phyloP scores from a whole-genome alignment of 2,329 filamentous ascomycete species.

The Didymella sp. region DNA sequence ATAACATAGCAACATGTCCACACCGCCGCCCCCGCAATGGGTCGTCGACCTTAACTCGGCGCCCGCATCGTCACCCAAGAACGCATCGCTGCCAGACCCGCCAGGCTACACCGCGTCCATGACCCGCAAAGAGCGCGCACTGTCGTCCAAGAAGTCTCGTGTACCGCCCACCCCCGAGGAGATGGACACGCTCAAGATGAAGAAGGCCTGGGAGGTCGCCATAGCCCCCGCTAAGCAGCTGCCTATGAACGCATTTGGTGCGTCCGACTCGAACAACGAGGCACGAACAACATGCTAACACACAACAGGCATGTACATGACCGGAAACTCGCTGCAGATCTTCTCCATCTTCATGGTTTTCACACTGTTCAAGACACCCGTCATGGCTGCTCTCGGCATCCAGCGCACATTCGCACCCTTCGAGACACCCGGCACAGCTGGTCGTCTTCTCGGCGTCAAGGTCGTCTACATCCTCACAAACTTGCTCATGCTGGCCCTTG shows the following conservation, averaged over 20 bases:
- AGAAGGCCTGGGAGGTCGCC: conserved; percentile 98
- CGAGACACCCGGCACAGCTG: conserved; percentile 79
- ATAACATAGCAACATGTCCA: background rate
- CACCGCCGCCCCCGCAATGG: conserved; percentile 73
- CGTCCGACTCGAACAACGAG: conserved; percentile 2
- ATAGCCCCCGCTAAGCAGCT: conserved; percentile 91
- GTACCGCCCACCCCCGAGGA: conserved; percentile 78
- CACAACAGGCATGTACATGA: conserved; percentile 88
- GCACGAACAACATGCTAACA: conserved; percentile 7
- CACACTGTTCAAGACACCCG: conserved; percentile 97
- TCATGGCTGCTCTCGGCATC: conserved; percentile 81
- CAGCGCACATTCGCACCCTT: conserved; percentile 91
- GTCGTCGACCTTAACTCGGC: conserved; percentile 78
- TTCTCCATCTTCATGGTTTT: conserved; percentile 99
- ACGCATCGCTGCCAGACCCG: conserved; percentile 77
- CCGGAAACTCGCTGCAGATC: conserved; percentile 95
- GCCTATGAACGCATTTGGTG: conserved; percentile 96
- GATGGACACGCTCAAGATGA: conserved; percentile 94
- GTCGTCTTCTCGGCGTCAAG: conserved; percentile 82
- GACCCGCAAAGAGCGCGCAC: conserved; percentile 51
- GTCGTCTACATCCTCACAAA: conserved; percentile 88
- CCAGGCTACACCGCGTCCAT: conserved; percentile 73
- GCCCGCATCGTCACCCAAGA: conserved; percentile 70
- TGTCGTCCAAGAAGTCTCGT: conserved; percentile 56
- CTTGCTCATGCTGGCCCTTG: conserved; percentile 79